These are phyloP conservation scores for Candida boleticola DNA, from an alignment of 805 yeast genomes.

Conservation along the genomic window DNA sequence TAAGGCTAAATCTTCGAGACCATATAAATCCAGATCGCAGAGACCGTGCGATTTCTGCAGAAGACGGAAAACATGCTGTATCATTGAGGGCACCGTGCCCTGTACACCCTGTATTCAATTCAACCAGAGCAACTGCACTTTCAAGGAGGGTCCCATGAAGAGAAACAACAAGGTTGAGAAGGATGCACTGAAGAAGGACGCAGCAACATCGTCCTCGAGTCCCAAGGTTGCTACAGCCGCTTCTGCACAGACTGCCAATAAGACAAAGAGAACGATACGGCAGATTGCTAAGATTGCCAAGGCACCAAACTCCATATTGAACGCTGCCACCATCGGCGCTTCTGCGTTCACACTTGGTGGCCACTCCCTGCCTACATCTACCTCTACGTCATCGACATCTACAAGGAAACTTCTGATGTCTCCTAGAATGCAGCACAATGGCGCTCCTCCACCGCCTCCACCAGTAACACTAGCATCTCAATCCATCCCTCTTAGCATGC, in stretches of 20 bases:
- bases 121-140: slow-evolving; percentile 28
- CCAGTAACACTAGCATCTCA: background rate
- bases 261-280: too few relatives aligned
- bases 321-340: too few relatives aligned
- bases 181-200: too few relatives aligned
- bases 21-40: slow-evolving; percentile 31
- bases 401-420: too few relatives aligned
- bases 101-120: slow-evolving; percentile 29
- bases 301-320: too few relatives aligned
- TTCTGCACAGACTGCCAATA: too few relatives aligned
- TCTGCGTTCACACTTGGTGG: too few relatives aligned
- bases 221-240: too few relatives aligned
- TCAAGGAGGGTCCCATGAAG: slow-evolving; percentile 28
- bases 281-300: too few relatives aligned
- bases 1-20: slow-evolving; percentile 21
- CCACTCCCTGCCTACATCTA: too few relatives aligned
- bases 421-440: too few relatives aligned
- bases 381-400: background rate
- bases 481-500: background rate
- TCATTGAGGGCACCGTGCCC: slow-evolving; percentile 27
- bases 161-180: slow-evolving; percentile 8
- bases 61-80: slow-evolving; percentile 33
- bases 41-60: slow-evolving; percentile 37
- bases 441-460: background rate
- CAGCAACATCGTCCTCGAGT: too few relatives aligned